Base-by-base conservation (phyloP, 202 grass and related monocot species). In the Miscanthus sacchariflorus region DNA sequence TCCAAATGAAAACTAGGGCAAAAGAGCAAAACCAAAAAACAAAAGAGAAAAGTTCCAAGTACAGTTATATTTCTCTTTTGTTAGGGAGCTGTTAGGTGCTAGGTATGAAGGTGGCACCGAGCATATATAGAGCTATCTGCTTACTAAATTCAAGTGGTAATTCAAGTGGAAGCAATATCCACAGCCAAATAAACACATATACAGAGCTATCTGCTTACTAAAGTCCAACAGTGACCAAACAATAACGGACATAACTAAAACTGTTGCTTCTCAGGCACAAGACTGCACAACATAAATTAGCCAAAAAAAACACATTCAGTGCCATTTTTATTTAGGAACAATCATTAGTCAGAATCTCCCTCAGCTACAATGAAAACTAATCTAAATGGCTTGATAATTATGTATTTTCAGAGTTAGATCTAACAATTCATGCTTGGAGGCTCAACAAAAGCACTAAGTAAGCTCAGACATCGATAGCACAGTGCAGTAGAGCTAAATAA, bases 381-480 rank as follows among this genome's bases (percentile, higher is more conserved):
- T 79, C 5, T 79, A 40, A 67, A 39, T 79, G 7, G n/a, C 21
- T 40, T 28, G 9, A 70, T 40, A 54, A 58, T 65, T 35, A 72
- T 80, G 3, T 72, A 9, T 12, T 17, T 49, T 65, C 12, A 71
- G 23, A 48, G 5, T 28, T 81, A 66, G 14, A 81, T 45, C 13
- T 19, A 12, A 6, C 6, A 38, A 70, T 59, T 23, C 36, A 79
- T 70, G 6, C 27, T 82, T 77, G 49, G 19, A 58, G 14, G 68
- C 65, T 15, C 25, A 81, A 48, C 3, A 43, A 90, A 86, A 43
- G 28, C 50, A 72, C 3, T 19, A 69, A 50, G 72, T 52, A 72
- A 66, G 52, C 30, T 35, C 10, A 70, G 42, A 80, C 49, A 80
- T 70, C 6, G 69, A 56, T 15, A 66, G 42, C 54, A 17, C 0